phyloP scores from a whole-genome alignment of 2,329 filamentous ascomycete species.

The Trichoderma sp. region DNA sequence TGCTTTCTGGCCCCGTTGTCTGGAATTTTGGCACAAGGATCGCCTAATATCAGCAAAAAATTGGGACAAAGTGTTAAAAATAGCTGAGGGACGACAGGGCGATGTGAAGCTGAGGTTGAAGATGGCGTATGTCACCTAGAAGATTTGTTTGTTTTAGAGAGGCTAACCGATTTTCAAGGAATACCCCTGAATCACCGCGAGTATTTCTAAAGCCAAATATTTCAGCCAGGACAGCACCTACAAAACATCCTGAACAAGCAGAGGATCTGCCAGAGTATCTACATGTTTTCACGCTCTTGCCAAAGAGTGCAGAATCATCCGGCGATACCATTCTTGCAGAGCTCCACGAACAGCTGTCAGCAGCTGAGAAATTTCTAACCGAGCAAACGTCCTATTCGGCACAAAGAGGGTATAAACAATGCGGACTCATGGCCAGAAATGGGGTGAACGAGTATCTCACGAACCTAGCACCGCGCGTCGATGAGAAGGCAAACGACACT shows the following conservation, averaged over 20 bases:
- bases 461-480: constrained; percentile 32
- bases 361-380: constrained; percentile 37
- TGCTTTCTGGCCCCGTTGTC: constrained; percentile 47
- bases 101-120: constrained; percentile 35
- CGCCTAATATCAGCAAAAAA: constrained; percentile 36
- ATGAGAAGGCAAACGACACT: constrained; percentile 34
- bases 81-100: constrained; percentile 33
- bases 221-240: neutral
- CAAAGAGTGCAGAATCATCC: constrained; percentile 20
- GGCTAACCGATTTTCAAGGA: constrained; percentile 1
- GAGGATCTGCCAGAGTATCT: constrained; percentile 22
- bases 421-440: constrained; percentile 32
- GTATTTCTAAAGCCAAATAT: constrained; percentile 17
- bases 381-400: constrained; percentile 36
- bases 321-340: constrained; percentile 6
- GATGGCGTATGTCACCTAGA: constrained; percentile 6
- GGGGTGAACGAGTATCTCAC: constrained; percentile 36
- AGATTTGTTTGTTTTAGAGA: neutral
- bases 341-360: constrained; percentile 30
- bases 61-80: constrained; percentile 40
- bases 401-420: constrained; percentile 39
- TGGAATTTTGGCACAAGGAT: constrained; percentile 45
- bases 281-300: constrained; percentile 34
- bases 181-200: constrained; percentile 9
- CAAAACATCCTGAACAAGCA: neutral